A percentile compares a stretch with the other conserved stretches of the same genome.
These are phyloP conservation scores for Gonium pectorale DNA, from an alignment of 139 green algal species.

Conservation along the genomic window DNA sequence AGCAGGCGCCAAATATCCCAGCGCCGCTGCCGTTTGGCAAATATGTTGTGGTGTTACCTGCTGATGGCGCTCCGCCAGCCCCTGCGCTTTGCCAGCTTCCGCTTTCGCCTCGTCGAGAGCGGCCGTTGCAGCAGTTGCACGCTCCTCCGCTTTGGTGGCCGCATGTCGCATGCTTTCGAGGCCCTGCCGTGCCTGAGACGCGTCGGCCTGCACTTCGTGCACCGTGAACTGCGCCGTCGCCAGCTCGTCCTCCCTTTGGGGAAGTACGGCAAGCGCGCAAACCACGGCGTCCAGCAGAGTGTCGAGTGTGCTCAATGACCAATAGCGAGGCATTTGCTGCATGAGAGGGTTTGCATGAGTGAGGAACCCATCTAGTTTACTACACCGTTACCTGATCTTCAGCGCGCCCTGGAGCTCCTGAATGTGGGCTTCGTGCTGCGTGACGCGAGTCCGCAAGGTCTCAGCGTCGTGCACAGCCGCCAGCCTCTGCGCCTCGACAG, in stretches of 20 bases:
- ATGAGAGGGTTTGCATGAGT: too few species aligned
- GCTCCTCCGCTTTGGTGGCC: constrained; percentile 5
- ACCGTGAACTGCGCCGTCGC: constrained; percentile 48
- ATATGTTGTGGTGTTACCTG: constrained; percentile 43
- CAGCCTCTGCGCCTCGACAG: constrained; percentile 48
- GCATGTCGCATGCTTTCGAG: not conserved
- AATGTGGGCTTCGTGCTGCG: constrained; percentile 5
- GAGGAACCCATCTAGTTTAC: too few species aligned
- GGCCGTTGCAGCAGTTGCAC: constrained; percentile 22
- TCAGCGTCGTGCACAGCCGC: constrained; percentile 40
- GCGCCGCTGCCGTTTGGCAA: too few species aligned
- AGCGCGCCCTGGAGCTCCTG: constrained; percentile 19
- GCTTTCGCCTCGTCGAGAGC: constrained; percentile 42
- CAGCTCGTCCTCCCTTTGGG: constrained; percentile 59
- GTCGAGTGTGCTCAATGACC: too few species aligned
- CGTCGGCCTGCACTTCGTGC: constrained; percentile 12
- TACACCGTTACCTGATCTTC: constrained; percentile 30
- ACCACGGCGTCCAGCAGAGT: too few species aligned
- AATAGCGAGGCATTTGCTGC: too few species aligned
- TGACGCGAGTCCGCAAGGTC: not conserved
- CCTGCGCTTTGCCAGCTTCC: constrained; percentile 46
- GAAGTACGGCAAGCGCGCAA: not conserved
- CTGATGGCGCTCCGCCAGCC: constrained; percentile 53
- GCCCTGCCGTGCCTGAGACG: not conserved
- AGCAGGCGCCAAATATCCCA: too few species aligned